Base-by-base conservation (phyloP, 768 basidiomycete genomes). In the Leccinum disarticulatum region DNA sequence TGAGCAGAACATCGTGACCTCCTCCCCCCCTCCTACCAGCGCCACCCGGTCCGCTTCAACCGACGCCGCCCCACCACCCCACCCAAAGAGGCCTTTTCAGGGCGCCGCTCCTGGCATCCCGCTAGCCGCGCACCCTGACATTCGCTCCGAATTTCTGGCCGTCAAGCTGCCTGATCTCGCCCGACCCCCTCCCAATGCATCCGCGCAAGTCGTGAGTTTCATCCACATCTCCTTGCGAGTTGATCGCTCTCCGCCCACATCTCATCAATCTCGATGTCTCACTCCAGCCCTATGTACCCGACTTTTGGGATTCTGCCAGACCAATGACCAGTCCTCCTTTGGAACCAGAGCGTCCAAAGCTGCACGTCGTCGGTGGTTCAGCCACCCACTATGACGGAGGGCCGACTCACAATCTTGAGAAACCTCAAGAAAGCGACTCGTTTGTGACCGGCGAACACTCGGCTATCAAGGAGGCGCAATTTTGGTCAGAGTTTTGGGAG, bases 101-200 rank as follows among this genome's bases (percentile, higher is more conserved):
- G 70, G 77, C 38, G 63, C 70, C 61, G 70, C 79, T 6, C 76
- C 81, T 25, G 80, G 81, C 22, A 73, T 81, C 14, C 83, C 80
- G 17, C 70, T 78, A 22, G 62, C 73, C 19, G 58, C 76, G 3
- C 72, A 74, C 22, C 61, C 58, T 5, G 6, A 46, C 19, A 56
- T 46, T 11, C 68, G 73, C 13, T 59, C 75, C 7, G 69, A 70
- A 22, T 80, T 79, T 57, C 67, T 84, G 63, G 78, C 80, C 61
- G 70, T 88, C 64, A 77, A 74, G 52, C 68, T 93, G 47, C 91
- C 91, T 22, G 79, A 87, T 61, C 68, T 82, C 15, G 77, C 81
- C 22, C 72, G 73, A 25, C 79, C 79, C 8, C 71, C 70, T 31
- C 76, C 77, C 2, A 76, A 77, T 54, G 63, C 71, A 5, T 79